phyloP scores from a whole-genome alignment of 2,329 filamentous ascomycete genomes.

The Monosporascus sp. region DNA sequence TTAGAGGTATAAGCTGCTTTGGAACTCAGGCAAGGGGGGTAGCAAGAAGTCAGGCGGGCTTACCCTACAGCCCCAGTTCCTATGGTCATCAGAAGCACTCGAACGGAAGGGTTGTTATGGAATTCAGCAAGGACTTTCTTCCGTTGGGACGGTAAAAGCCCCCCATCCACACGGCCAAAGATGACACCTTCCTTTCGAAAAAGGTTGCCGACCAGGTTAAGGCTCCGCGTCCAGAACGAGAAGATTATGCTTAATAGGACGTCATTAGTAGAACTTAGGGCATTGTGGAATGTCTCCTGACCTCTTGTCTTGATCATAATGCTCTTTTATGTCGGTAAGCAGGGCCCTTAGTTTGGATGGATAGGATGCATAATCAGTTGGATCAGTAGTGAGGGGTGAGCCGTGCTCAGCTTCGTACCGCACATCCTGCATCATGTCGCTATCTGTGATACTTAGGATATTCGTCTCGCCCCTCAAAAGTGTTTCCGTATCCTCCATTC shows the following conservation, averaged over 20 bases:
- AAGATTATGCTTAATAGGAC: conserved; percentile 25
- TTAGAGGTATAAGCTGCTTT: background rate
- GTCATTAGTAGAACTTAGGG: background rate
- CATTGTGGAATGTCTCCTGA: background rate
- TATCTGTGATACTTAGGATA: background rate
- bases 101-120: conserved; percentile 13
- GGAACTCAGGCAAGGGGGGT: background rate
- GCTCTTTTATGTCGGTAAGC: conserved; percentile 14
- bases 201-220: conserved; percentile 22
- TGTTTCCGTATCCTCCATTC: background rate
- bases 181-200: conserved; percentile 15
- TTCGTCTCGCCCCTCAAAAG: background rate
- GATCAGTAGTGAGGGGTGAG: background rate
- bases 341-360: conserved; percentile 18
- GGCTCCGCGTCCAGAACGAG: conserved; percentile 29
- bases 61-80: conserved; percentile 28
- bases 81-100: conserved; percentile 26
- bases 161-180: conserved; percentile 24
- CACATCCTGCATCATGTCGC: background rate
- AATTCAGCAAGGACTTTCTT: conserved; percentile 19
- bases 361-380: background rate
- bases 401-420: background rate
- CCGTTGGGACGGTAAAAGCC: conserved; percentile 13
- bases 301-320: conserved; percentile 17
- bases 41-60: background rate